These are phyloP conservation scores for Gremmenia infestans DNA, from an alignment of 2,329 filamentous ascomycete species.

Conservation along the genomic window DNA sequence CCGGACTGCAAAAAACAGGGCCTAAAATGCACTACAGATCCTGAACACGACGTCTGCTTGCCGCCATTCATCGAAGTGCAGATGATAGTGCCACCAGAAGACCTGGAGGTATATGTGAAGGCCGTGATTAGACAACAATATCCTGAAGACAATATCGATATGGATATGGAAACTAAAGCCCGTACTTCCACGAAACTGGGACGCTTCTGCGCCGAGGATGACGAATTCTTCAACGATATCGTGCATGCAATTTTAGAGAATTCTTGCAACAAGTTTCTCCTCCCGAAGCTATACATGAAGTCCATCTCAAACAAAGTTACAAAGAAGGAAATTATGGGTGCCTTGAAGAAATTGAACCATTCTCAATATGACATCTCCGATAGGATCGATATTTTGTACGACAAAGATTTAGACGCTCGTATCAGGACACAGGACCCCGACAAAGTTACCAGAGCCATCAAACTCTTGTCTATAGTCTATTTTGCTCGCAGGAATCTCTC, in stretches of 20 bases:
- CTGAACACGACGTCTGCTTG: slow-evolving; percentile 3
- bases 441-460: slow-evolving; percentile 27
- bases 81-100: slow-evolving; percentile 7
- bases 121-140: slow-evolving; percentile 8
- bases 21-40: background rate
- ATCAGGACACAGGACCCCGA: slow-evolving; percentile 36
- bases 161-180: background rate
- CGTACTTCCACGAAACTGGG: slow-evolving; percentile 2
- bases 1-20: background rate
- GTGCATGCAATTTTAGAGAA: slow-evolving; percentile 7
- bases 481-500: slow-evolving; percentile 27
- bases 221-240: slow-evolving; percentile 3
- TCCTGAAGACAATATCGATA: slow-evolving; percentile 3
- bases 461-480: slow-evolving; percentile 31
- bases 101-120: slow-evolving; percentile 7
- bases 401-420: slow-evolving; percentile 34
- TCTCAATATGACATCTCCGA: slow-evolving; percentile 10
- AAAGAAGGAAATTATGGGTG: slow-evolving; percentile 6
- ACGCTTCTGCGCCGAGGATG: slow-evolving; percentile 2
- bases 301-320: slow-evolving; percentile 7
- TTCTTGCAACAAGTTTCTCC: slow-evolving; percentile 10
- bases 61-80: slow-evolving; percentile 6
- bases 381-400: slow-evolving; percentile 37
- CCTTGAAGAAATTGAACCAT: slow-evolving; percentile 3
- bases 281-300: slow-evolving; percentile 12